A percentile compares a stretch with the other conserved stretches of the same genome.
These are phyloP conservation scores for Alternaria longipes DNA, from an alignment of 2,329 filamentous ascomycete species.

Conservation along the genomic window DNA sequence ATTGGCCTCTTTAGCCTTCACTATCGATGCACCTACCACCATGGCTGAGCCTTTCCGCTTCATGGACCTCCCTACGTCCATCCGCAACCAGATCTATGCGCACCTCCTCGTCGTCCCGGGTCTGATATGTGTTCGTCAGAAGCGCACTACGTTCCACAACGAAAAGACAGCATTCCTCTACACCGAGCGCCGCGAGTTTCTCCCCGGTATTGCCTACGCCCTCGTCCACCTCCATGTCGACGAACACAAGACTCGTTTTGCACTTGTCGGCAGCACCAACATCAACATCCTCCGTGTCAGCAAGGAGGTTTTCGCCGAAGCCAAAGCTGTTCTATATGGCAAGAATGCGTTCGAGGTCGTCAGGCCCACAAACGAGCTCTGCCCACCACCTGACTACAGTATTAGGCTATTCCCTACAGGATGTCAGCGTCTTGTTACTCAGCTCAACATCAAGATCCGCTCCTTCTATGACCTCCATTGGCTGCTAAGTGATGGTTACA, in stretches of 20 bases:
- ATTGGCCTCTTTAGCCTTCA: neutral
- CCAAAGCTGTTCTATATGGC: conserved; percentile 53
- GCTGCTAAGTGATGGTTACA: conserved; percentile 31
- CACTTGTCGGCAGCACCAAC: conserved; percentile 27
- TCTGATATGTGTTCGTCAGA: conserved; percentile 40
- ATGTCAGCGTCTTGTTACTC: conserved; percentile 27
- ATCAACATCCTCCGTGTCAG: conserved; percentile 46
- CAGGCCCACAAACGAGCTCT: conserved; percentile 31
- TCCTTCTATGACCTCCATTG: conserved; percentile 34
- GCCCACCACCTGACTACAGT: conserved; percentile 32
- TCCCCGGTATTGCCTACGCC: conserved; percentile 37
- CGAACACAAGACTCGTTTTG: conserved; percentile 28
- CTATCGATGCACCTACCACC: neutral
- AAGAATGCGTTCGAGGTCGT: conserved; percentile 50
- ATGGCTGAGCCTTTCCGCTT: conserved; percentile 24
- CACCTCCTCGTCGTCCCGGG: conserved; percentile 35
- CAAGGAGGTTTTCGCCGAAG: conserved; percentile 53
- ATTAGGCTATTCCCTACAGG: conserved; percentile 32
- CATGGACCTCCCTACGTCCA: conserved; percentile 30
- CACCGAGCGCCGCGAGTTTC: conserved; percentile 26
- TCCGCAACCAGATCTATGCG: conserved; percentile 34
- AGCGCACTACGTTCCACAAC: conserved; percentile 29
- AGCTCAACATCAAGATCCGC: conserved; percentile 32
- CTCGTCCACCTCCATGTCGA: conserved; percentile 26
- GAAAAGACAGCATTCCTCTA: conserved; percentile 27